Base-by-base conservation (phyloP, 2,329 filamentous ascomycete species). In the Bipolaris victoriae region DNA sequence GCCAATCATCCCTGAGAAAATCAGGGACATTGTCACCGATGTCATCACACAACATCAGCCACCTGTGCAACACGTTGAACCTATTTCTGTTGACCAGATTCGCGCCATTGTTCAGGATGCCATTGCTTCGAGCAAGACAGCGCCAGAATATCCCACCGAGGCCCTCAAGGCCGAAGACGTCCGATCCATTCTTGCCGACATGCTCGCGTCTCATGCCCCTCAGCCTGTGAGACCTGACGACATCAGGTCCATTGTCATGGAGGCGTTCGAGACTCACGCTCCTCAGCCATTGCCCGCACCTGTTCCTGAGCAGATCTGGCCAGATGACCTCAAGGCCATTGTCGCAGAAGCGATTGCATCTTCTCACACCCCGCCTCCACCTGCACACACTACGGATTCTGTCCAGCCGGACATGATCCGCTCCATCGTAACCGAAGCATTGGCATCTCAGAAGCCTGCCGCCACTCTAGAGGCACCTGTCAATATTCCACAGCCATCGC, bases 81-180 rank as follows among this genome's bases (percentile, higher is more conserved):
- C 66, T 66, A 18, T 45, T 33, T 29, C 43, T 4, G 43, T 45
- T 15, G 92, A 97, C 55, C 90, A 95, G 73, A 91, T 98, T 65
- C 81, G 80, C 59, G 70, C 71, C 18, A 80, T 80, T 36, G 75
- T 83, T 3, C 75, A 92, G n/a, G 86, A 90, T 67, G 89, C 88
- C 1, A 77, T 97, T 31, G 75, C 78, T 26, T 73, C 79, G 35
- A 79, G 77, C 49, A 71, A 81, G 48, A 52, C 73, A 59, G 26
- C 43, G 33, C 58, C 60, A 22, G 64, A 64, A 26, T 61, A 62
- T 22, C 49, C 49, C 20, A 40, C 54, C 35, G 68, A 69, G 29
- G 41, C 68, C 20, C 51, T 74, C 57, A 69, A 65, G 43, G 56
- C 69, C 20, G 70, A 73, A 49, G 68, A 72, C 31, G 65, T 72